Base-by-base conservation (phyloP, 352 stramenopile genomes). In the Globisporangium recalcitrans region DNA sequence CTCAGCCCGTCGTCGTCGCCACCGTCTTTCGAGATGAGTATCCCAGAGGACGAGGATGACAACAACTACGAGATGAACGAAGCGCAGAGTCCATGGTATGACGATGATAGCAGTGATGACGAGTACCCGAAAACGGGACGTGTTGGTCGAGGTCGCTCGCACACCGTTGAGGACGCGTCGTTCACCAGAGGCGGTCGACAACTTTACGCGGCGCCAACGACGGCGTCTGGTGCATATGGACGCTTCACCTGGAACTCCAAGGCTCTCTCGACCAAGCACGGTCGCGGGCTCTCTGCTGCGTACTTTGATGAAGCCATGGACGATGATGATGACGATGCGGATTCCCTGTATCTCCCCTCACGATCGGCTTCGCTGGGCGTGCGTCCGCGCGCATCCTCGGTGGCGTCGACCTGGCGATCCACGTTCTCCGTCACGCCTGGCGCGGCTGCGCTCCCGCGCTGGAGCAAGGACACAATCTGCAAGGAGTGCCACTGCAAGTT, bases 401-500 rank as follows among this genome's bases (percentile, higher is more conserved):
- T 52, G 27, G 46, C 65, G 26, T 80, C 76, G 9, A 64, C 53
- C 26, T 63, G 63, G 56, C 27, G 61, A 16, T 67, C 52, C 32
- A 56, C 53, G 21, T 58, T 67, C 29, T 70, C 60, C 13, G 26
- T 64, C 24, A 11, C 63, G 11, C 56, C 71, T 19, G 73, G 69
- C 38, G 59, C 71, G 27, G 52, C 65, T 1, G 51, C 47, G 31
- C 42, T 63, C 11, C 78, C 85, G 52, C 85, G 85, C 47, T 94
- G 87, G 71, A 79, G 73, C 60, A 92, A 92, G 52, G 71, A 84
- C 52, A 52, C 69, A 4, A 70, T 69, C 42, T 95, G 85, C 70
- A 75, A 76, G 22, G 82, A 87, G 54, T 95, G 85, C 64, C 47
- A 78, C 34, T 91, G 82, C 68, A 73, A 75, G 27, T 95, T 95